Base-by-base conservation (phyloP, 768 basidiomycete species). In the Glaciozyma martinii region DNA sequence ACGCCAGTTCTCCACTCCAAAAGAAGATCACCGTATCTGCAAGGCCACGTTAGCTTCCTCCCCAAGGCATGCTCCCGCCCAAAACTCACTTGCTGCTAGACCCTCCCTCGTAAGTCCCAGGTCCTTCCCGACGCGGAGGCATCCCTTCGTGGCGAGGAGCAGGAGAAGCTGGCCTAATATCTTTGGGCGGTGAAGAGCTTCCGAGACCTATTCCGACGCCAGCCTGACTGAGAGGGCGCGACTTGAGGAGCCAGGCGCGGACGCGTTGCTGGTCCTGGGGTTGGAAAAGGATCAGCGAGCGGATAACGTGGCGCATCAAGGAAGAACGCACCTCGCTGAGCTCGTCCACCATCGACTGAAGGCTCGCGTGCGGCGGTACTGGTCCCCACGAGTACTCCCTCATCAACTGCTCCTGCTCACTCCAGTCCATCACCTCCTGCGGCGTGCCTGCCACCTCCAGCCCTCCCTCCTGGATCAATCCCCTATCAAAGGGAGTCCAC, bases 201-300 rank as follows among this genome's bases (percentile, higher is more conserved):
- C 67, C 67, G 2, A 68, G 58, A 3, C 67, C 67, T 19, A 68
- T 60, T 16, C 67, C 67, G 2, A 56, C 58, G 0, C 50, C 67
- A 23, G 57, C 53, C 19, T 23, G 27, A 15, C 56, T 55, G 15
- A 3, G 1, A 6, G 49, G 40, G 13, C 67, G 60, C 2, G 63
- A 59, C 10, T 29, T 12, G 16, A 55, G 16, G 3, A 68, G 46
- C 67, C 67, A 68, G 0, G 42, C 37, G 10, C 37, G 37, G 6
- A 4, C 62, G 4, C n/a, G 27, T 9, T 63, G 58, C 32, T 68
- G 60, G 0, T 44, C 16, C 67, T 68, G 50, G 19, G 50, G 27
- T 6, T 40, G 10, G 37, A 40, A 13, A 13, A 40, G 37, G 10
- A 13, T 40, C 37, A 40, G 12, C 37, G 12, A 13, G 10, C 10